Base-by-base conservation (phyloP, 208 protist genomes). In the Naegleria fowleri region DNA sequence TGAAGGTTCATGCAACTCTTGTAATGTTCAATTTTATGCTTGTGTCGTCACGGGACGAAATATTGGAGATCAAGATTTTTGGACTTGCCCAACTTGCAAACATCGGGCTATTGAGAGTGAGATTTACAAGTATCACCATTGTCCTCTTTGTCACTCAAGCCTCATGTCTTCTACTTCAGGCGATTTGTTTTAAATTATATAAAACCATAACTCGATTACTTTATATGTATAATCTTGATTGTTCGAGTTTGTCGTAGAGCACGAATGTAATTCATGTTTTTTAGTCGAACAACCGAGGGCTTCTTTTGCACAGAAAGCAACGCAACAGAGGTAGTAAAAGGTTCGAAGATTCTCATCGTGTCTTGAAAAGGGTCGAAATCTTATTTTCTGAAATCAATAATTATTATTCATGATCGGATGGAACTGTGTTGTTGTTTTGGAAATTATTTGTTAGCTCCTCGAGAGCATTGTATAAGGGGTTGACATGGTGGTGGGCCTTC, bases 121-220 rank as follows among this genome's bases (percentile, higher is more conserved):
- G 90, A 94, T 94, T 25, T 95, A 96, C 39, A 92, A 93, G 36
- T 95, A 94, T 88, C 92, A 92, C 43, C 97, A 97, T 94, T 98
- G 97, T 94, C 97, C 97, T 6, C 93, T 98, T 51, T 98, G 97
- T 92, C 97, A 98, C 93, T n/a, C 91, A 15, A 67, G 22, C 13
- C 11, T 67, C 22, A 67, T 29, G 11, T 15, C 11, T 22, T 15
- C 19, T 22, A 1, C 55, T 67, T 67, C 55, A 29, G 11, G 19
- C 19, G 55, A 67, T 29, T 67, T 67, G 19, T 67, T 67, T 67
- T 67, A 67, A 67, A 67, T 67, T 29, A 67, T 29, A 2, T 67
- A 15, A 67, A 67, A 67, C 22, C 55, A 48, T 48, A 48, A 48
- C 43, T 48, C 43, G 43, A 1, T 48, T 48, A 48, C n/a, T n/a